Conservation (phyloP, 192 early-diverging fungal genomes). For the Backusella circina region DNA sequence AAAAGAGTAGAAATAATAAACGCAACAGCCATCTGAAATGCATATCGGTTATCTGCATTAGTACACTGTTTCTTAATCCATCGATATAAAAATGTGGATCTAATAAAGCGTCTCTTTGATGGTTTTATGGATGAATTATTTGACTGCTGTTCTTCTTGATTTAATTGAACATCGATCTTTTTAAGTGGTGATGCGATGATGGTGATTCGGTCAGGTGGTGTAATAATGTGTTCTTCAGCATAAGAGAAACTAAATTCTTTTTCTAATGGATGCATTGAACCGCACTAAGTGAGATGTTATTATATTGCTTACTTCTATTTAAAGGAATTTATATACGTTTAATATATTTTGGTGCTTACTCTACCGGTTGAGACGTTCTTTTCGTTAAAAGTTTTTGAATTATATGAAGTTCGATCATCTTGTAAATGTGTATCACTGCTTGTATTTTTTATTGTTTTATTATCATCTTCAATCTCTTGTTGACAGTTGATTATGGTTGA, state of each 20-base stretch:
- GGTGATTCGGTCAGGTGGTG: not conserved
- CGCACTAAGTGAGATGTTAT: not conserved
- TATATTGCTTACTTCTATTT: not conserved
- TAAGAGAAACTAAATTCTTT: not conserved
- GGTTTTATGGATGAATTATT: not conserved
- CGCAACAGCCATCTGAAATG: slow-evolving; percentile 8
- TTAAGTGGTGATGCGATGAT: not conserved
- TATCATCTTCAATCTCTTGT: not conserved
- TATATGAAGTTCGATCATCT: not conserved
- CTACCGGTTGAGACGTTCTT: not conserved
- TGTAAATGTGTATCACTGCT: not conserved
- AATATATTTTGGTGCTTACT: not conserved
- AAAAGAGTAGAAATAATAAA: slow-evolving; percentile 8
- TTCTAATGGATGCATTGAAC: not conserved
- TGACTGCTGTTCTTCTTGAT: not conserved
- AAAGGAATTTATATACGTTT: not conserved
- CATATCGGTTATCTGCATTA: slow-evolving; percentile 7
- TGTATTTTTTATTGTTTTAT: not conserved
- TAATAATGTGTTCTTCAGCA: not conserved
- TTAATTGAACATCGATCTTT: not conserved
- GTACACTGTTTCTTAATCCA: slow-evolving; percentile 3
- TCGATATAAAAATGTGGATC: not conserved
- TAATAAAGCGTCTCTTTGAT: not conserved
- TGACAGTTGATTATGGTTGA: not conserved
- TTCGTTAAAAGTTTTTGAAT: not conserved